Percentiles rank a stretch among this genome's conserved stretches.
These are phyloP conservation scores for Calonectria honghensis DNA, from an alignment of 2,329 filamentous ascomycete genomes.

Conservation along the genomic window DNA sequence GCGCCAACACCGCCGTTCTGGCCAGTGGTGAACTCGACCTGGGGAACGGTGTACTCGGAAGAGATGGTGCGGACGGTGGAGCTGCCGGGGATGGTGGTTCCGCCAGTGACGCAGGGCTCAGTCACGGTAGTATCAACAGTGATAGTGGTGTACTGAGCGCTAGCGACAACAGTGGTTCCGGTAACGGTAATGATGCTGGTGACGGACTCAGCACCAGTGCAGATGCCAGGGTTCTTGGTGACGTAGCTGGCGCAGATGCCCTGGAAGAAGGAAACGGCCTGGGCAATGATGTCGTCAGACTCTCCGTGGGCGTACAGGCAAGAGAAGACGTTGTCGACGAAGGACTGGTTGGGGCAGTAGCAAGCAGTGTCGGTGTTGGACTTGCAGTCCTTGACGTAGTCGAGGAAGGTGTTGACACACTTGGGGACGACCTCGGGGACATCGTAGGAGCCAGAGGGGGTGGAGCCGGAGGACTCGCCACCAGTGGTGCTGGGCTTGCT, in stretches of 20 bases:
- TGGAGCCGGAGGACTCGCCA: conserved; percentile 49
- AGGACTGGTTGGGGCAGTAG: conserved; percentile 88
- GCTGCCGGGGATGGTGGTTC: conserved; percentile 67
- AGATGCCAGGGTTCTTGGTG: conserved; percentile 87
- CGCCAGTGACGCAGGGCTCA: conserved; percentile 69
- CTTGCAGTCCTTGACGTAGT: conserved; percentile 79
- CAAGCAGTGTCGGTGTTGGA: conserved; percentile 89
- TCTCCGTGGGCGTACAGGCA: conserved; percentile 88
- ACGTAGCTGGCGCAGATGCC: conserved; percentile 90
- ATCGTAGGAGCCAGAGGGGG: conserved; percentile 55
- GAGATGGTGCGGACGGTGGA: conserved; percentile 69
- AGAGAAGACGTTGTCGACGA: conserved; percentile 86
- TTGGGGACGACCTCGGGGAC: conserved; percentile 83
- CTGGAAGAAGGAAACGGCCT: conserved; percentile 89
- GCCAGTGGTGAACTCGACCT: conserved; percentile 69
- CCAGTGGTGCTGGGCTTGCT: conserved; percentile 46
- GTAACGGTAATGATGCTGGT: conserved; percentile 76
- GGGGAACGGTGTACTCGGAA: conserved; percentile 72
- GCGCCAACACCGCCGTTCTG: conserved; percentile 46
- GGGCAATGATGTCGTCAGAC: conserved; percentile 78
- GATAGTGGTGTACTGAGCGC: conserved; percentile 71
- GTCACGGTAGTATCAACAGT: conserved; percentile 69
- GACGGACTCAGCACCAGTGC: conserved; percentile 82
- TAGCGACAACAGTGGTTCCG: conserved; percentile 69
- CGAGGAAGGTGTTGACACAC: conserved; percentile 95